Base-by-base conservation (phyloP, 1,284 basidiomycete species). In the Microbotryum lychnidis-dioicae region DNA sequence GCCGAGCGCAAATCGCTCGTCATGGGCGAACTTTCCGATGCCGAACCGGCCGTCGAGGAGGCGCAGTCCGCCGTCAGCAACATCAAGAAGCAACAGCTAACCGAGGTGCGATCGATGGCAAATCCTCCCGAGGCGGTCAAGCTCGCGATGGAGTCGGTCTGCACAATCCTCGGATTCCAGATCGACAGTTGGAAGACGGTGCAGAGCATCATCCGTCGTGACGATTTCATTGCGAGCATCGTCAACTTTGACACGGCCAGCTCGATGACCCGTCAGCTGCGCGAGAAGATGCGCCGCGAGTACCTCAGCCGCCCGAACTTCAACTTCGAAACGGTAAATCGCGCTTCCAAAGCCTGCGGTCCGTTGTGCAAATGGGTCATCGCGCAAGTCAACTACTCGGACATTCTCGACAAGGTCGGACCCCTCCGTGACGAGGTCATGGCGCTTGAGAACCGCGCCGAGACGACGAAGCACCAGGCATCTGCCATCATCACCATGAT, bases 121-220 rank as follows among this genome's bases (percentile, higher is more conserved):
- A 98, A 98, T 73, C 96, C 96, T 54, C 96, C 96, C 0, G 92
- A 97, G 73, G 88, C 91, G 10, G 94, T 99, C 73, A 98, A 98
- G 77, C 78, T 94, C 55, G 90, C 96, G 18, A 98, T 99, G 94
- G 96, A 99, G 74, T 97, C 92, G 1, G 94, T 97, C 44, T 99
- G 96, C 76, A 94, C 91, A 18, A 82, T 97, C 42, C 84, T 99
- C n/a, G 96, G 96, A 12, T 89, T 97, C 78, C 91, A 92, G 77
- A 89, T 96, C 71, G 93, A 98, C 70, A 87, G 85, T 74, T 99
- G 96, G 97, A 87, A 91, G 71, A 85, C 91, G 1, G 93, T 99
- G 3, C 94, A 97, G 75, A 87, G 87, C 71, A 89, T 97, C 76
- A 93, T 99, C 71, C 89, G 96, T 65, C 84, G 91, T 47, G 97